Percentiles rank a stretch among this genome's conserved stretches.
phyloP scores from a whole-genome alignment of 1,139 yeast genomes.

The Zygosaccharomyces pseudobailii region DNA sequence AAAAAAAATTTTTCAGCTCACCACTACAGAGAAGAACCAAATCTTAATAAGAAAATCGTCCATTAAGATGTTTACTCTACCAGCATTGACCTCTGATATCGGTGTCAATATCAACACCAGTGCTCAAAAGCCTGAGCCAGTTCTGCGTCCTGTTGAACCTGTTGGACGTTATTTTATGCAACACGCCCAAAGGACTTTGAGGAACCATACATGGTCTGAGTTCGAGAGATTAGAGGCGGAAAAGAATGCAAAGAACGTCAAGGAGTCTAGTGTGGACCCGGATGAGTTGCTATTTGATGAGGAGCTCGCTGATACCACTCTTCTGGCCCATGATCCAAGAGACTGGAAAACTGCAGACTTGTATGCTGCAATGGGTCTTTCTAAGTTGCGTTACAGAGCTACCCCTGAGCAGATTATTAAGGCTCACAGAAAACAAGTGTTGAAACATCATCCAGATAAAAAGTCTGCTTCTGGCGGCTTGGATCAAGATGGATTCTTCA shows the following conservation, averaged over 20 bases:
- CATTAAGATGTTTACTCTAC: constrained; percentile 31
- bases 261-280: constrained; percentile 62
- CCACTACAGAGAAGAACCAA: background rate
- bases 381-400: constrained; percentile 87
- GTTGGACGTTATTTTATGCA: constrained; percentile 95
- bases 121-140: constrained; percentile 56
- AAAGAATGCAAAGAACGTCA: constrained; percentile 72
- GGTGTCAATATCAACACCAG: constrained; percentile 50
- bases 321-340: constrained; percentile 88
- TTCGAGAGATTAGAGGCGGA: constrained; percentile 92
- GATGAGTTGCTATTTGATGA: constrained; percentile 74
- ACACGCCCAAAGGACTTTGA: constrained; percentile 91
- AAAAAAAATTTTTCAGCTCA: background rate
- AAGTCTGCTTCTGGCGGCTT: constrained; percentile 73
- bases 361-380: constrained; percentile 91
- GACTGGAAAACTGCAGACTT: constrained; percentile 97
- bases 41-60: background rate
- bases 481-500: constrained; percentile 96
- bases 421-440: constrained; percentile 95
- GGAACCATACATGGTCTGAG: constrained; percentile 99
- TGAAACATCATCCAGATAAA: constrained; percentile 98
- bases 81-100: constrained; percentile 38
- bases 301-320: constrained; percentile 60
- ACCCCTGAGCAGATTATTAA: constrained; percentile 90
- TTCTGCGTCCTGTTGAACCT: constrained; percentile 88